A percentile compares a stretch with the other conserved stretches of the same genome.
Conservation (phyloP, 2,329 filamentous ascomycete species). For the Teratosphaeria pseudoeucalypti region DNA sequence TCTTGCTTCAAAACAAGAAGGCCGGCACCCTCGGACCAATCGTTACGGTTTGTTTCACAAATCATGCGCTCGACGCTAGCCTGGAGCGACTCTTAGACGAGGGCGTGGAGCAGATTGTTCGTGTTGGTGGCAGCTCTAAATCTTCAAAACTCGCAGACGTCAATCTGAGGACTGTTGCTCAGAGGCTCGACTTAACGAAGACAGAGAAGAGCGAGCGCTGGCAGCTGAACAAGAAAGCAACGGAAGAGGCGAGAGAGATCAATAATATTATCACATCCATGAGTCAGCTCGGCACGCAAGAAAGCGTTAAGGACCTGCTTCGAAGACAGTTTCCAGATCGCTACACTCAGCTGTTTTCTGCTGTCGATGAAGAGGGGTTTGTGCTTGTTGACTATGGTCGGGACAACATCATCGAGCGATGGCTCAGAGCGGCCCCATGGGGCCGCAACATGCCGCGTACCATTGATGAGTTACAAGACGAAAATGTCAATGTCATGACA, state of each 20-base stretch:
- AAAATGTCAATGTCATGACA: conserved; percentile 2
- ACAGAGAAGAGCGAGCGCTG: conserved; percentile 28
- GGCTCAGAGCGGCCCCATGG: neutral
- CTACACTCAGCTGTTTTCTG: conserved; percentile 13
- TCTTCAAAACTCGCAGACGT: conserved; percentile 40
- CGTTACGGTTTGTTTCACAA: conserved; percentile 35
- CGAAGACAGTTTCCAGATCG: conserved; percentile 9
- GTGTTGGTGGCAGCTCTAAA: conserved; percentile 49
- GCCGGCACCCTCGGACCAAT: conserved; percentile 19
- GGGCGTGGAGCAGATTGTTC: conserved; percentile 37
- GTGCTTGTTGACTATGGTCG: neutral
- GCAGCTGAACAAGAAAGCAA: conserved; percentile 12
- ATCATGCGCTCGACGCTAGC: conserved; percentile 48
- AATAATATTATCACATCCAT: conserved; percentile 6
- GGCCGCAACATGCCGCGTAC: neutral
- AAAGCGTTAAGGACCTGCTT: conserved; percentile 6
- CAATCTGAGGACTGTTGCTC: conserved; percentile 39
- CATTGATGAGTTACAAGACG: conserved; percentile 1
- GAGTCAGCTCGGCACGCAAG: conserved; percentile 1
- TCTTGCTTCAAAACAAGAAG: conserved; percentile 37
- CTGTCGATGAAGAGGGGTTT: conserved; percentile 17
- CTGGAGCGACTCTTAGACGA: conserved; percentile 48
- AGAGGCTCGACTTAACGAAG: conserved; percentile 28
- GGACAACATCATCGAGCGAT: conserved; percentile 1
- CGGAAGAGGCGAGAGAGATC: conserved; percentile 12